Base-by-base conservation (phyloP, 495 filamentous ascomycete genomes). In the Hypoxylon trugodes region DNA sequence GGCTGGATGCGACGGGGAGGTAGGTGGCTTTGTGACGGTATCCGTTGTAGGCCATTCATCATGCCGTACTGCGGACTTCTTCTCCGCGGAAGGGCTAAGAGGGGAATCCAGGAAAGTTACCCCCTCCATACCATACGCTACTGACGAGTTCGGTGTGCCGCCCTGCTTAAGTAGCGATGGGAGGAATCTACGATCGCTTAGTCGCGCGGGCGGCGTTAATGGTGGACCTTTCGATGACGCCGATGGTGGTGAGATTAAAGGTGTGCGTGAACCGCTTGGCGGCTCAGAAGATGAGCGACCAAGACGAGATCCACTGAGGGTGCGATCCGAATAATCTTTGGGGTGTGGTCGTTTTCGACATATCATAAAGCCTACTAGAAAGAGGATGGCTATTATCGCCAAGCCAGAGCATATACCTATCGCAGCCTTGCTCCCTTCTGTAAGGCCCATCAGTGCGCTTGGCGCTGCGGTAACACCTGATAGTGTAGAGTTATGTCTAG, bases 161-260 rank as follows among this genome's bases (percentile, higher is more conserved):
- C 60, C 55, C 12, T 65, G 61, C 9, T 69, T 71, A 40, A 77
- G 69, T 53, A 77, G 72, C 15, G 76, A 65, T 5, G 74, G 69
- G 26, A 80, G 71, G 35, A 77, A 72, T 22, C 62, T 74, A 16
- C 78, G 72, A 40, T 82, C 77, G 42, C 77, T 74, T 8, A 82
- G 71, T 5, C 77, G 77, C 6, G 76, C 73, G 2, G 77, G 79
- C 8, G 79, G 77, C 4, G 71, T 78, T 19, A 78, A 51, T 4
- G 64, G 59, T 10, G 49, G 41, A 12, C 58, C 59, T 26, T 59
- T 63, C 10, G 71, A 58, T 12, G 65, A 66, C 10, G 61, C 62
- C 3, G 76, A 72, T 47, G 65, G 56, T 12, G 67, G 47, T 13
- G 74, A 71, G 45, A 79, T 79, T 4, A 80, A 58, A 2, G 75